These are phyloP conservation scores for Physcia stellaris DNA, from an alignment of 495 filamentous ascomycete species.

Conservation along the genomic window DNA sequence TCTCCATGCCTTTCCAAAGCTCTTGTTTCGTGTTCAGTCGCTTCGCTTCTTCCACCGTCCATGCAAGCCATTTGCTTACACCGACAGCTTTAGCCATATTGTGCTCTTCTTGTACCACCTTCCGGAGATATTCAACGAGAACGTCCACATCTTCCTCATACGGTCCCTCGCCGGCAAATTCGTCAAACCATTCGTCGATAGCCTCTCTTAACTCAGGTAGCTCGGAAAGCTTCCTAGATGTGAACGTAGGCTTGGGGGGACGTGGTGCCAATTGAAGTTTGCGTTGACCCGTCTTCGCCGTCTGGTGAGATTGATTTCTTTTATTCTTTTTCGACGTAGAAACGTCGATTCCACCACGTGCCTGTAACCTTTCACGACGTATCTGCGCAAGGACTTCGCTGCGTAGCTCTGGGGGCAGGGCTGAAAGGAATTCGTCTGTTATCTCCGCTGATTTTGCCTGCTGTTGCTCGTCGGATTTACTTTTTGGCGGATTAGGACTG, in stretches of 20 bases:
- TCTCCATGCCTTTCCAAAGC: constrained; percentile 19
- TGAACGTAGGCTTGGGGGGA: constrained; percentile 48
- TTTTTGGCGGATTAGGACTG: background rate
- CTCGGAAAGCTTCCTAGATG: constrained; percentile 39
- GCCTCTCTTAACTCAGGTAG: constrained; percentile 45
- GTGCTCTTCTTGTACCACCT: constrained; percentile 56
- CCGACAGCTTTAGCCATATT: constrained; percentile 62
- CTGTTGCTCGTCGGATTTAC: background rate
- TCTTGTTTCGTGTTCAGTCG: constrained; percentile 15
- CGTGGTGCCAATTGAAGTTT: constrained; percentile 35
- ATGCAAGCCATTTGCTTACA: constrained; percentile 56
- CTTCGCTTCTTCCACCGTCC: constrained; percentile 47
- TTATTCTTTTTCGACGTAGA: constrained; percentile 8
- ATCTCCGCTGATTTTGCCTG: constrained; percentile 28
- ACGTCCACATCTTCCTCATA: constrained; percentile 64
- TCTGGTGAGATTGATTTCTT: constrained; percentile 4
- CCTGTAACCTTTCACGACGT: constrained; percentile 38
- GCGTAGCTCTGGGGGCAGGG: constrained; percentile 69
- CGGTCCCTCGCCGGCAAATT: constrained; percentile 55
- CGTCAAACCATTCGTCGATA: constrained; percentile 51
- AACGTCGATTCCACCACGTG: constrained; percentile 25
- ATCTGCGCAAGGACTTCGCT: constrained; percentile 64
- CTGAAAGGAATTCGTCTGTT: constrained; percentile 62
- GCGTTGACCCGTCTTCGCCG: constrained; percentile 21
- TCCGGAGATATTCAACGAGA: constrained; percentile 50